These are phyloP conservation scores for Nyssa sinensis DNA, from an alignment of 148 eudicot species.

Conservation along the genomic window DNA sequence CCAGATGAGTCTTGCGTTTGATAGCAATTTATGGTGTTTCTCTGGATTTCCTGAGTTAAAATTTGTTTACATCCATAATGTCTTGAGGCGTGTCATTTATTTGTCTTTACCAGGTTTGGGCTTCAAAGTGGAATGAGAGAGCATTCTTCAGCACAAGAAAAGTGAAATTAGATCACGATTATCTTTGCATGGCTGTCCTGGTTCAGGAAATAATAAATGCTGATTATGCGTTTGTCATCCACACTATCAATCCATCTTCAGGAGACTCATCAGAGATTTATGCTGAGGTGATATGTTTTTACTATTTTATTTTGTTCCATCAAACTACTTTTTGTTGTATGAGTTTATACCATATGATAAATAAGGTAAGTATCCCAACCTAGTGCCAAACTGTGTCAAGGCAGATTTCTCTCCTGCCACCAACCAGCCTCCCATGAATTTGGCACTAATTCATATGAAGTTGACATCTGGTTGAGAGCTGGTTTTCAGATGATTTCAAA, in stretches of 20 bases:
- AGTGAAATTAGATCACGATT: conserved; percentile 85
- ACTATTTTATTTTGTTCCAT: conserved; percentile 13
- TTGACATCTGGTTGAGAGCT: background rate
- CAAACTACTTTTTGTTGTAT: conserved; percentile 9
- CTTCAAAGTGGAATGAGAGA: conserved; percentile 98
- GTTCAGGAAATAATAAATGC: conserved; percentile 97
- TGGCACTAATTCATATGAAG: too few species aligned
- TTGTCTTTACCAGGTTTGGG: conserved; percentile 96
- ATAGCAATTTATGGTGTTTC: too few species aligned
- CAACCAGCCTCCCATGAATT: too few species aligned
- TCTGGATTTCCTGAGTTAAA: too few species aligned
- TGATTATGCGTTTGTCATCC: conserved; percentile 96
- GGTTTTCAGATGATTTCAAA: background rate
- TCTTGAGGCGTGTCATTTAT: background rate
- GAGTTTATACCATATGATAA: conserved; percentile 56
- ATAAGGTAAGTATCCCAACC: too few species aligned
- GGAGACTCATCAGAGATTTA: conserved; percentile 95
- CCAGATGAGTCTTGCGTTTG: too few species aligned
- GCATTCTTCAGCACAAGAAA: conserved; percentile 93
- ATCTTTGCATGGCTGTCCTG: conserved; percentile 97
- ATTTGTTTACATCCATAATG: background rate
- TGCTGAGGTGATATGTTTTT: conserved; percentile 54
- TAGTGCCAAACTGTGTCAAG: too few species aligned
- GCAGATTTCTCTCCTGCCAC: too few species aligned
- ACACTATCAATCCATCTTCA: conserved; percentile 97